phyloP scores from a whole-genome alignment of 306 rosid species.

The Crataegus laevigata region DNA sequence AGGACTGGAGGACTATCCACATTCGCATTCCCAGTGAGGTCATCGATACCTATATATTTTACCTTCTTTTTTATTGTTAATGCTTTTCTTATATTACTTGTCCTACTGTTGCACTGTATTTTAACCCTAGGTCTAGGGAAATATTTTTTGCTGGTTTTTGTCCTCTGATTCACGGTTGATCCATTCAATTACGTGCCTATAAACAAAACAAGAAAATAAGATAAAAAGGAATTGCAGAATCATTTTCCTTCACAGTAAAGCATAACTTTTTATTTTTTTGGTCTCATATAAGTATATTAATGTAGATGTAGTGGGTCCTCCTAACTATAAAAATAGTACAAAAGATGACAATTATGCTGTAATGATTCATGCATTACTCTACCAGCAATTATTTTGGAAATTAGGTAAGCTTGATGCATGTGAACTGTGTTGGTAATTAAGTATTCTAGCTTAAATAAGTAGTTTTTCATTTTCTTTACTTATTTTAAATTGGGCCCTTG shows the following conservation, averaged over 20 bases:
- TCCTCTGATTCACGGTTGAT: not conserved
- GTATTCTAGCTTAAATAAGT: no score
- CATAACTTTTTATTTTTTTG: not conserved
- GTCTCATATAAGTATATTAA: not conserved
- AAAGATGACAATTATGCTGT: not conserved
- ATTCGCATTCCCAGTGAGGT: conserved; percentile 25
- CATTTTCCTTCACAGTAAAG: not conserved
- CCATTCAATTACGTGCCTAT: not conserved
- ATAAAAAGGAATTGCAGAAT: no score
- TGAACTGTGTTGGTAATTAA: no score
- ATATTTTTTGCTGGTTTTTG: not conserved
- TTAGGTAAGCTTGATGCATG: not conserved
- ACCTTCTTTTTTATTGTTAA: not conserved
- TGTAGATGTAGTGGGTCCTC: not conserved
- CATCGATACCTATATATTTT: not conserved
- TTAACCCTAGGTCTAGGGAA: not conserved
- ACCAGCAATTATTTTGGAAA: not conserved
- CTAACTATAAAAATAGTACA: not conserved
- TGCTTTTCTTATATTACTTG: not conserved
- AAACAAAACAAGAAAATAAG: not conserved
- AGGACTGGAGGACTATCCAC: conserved; percentile 30
- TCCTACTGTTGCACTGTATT: not conserved
- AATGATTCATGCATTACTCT: not conserved
- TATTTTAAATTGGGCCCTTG: no score
- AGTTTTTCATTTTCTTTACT: no score